Evolutionary conservation across 202 grass and related monocot genomes (phyloP).

Genomic region (Setaria viridis): DNA sequence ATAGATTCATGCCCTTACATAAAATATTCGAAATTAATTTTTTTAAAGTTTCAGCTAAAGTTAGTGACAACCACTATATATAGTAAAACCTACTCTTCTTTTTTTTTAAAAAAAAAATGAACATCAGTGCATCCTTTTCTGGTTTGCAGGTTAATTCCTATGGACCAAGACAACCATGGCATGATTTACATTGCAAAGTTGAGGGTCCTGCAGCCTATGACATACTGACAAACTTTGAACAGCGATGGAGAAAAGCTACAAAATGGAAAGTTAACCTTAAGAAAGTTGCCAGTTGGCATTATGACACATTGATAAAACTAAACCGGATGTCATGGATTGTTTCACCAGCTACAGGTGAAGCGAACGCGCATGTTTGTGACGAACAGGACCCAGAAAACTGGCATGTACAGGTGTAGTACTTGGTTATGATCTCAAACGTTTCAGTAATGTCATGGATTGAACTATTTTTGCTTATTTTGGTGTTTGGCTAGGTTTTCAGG

Average conservation of each 20-base stretch:
- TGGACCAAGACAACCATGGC: slow-evolving; percentile 92
- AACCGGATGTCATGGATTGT: slow-evolving; percentile 96
- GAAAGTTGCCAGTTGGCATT: slow-evolving; percentile 82
- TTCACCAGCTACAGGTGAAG: slow-evolving; percentile 59
- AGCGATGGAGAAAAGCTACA: slow-evolving; percentile 87
- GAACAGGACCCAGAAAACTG: slow-evolving; percentile 88
- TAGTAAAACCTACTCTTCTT: neutral
- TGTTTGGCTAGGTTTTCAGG: slow-evolving; percentile 67
- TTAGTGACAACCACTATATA: neutral
- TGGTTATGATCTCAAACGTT: slow-evolving; percentile 19
- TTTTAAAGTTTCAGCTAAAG: neutral
- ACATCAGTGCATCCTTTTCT: neutral
- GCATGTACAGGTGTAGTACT: slow-evolving; percentile 78
- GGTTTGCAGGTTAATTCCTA: slow-evolving; percentile 47
- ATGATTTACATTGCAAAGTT: slow-evolving; percentile 93
- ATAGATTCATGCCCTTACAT: neutral
- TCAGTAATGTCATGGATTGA: neutral
- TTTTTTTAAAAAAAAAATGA: neutral
- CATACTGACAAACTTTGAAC: slow-evolving; percentile 93
- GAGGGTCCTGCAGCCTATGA: slow-evolving; percentile 93
- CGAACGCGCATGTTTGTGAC: slow-evolving; percentile 66
- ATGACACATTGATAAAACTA: slow-evolving; percentile 83
- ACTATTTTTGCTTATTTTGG: neutral
- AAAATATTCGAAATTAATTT: neutral
- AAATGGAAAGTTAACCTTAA: slow-evolving; percentile 95